Conservation (phyloP, 371 early-diverging fungal species). For the Apophysomyces variabilis region DNA sequence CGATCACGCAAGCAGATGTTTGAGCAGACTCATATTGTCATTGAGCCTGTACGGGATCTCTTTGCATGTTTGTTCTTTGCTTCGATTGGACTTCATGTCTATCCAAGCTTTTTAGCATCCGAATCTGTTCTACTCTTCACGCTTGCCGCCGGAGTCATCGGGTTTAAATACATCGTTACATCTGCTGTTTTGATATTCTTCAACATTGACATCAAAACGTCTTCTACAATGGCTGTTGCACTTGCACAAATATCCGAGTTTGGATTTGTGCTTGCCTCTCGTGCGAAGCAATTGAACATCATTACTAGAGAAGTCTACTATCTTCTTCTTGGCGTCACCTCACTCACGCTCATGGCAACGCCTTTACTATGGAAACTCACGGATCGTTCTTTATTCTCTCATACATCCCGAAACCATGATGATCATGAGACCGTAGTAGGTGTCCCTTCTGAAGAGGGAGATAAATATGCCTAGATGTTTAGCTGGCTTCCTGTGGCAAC, state of each 20-base stretch:
- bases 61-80: slow-evolving; percentile 70
- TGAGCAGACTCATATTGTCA: slow-evolving; percentile 42
- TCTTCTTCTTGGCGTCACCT: slow-evolving; percentile 58
- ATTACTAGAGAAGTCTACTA: slow-evolving; percentile 65
- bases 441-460: slow-evolving; percentile 24
- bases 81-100: slow-evolving; percentile 67
- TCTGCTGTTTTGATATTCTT: slow-evolving; percentile 41
- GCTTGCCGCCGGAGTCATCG: slow-evolving; percentile 52
- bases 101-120: slow-evolving; percentile 61
- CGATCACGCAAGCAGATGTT: slow-evolving; percentile 45
- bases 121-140: slow-evolving; percentile 55
- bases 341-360: slow-evolving; percentile 57
- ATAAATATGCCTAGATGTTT: slow-evolving; percentile 26
- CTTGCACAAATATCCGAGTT: slow-evolving; percentile 68
- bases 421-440: slow-evolving; percentile 18
- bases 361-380: slow-evolving; percentile 58
- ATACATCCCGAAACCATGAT: slow-evolving; percentile 16
- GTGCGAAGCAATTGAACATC: slow-evolving; percentile 59
- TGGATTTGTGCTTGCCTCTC: slow-evolving; percentile 62
- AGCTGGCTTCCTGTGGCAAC: slow-evolving; percentile 4
- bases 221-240: slow-evolving; percentile 58
- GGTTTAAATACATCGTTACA: slow-evolving; percentile 56
- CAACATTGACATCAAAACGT: slow-evolving; percentile 40
- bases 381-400: slow-evolving; percentile 17
- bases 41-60: slow-evolving; percentile 63